phyloP scores from a whole-genome alignment of 169 alveolate genomes.

The Babesia bigemina region DNA sequence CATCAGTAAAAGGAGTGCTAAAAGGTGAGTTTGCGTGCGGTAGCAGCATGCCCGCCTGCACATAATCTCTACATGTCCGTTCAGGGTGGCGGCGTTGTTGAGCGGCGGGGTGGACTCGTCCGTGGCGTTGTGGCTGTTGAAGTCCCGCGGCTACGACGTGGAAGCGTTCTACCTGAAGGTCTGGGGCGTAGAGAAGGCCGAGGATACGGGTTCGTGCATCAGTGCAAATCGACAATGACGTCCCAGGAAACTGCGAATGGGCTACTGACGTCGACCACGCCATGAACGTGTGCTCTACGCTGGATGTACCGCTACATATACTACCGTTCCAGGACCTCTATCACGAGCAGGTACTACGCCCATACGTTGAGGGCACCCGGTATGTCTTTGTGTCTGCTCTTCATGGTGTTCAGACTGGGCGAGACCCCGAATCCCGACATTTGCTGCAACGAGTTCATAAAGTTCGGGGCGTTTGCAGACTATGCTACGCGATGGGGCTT shows the following conservation, averaged over 20 bases:
- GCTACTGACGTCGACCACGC: slow-evolving; percentile 62
- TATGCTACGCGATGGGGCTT: slow-evolving; percentile 61
- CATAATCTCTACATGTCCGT: neutral
- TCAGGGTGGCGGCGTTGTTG: slow-evolving; percentile 68
- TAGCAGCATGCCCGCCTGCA: neutral
- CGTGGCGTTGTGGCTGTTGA: slow-evolving; percentile 69
- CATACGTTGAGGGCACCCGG: slow-evolving; percentile 55
- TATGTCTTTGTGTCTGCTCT: neutral
- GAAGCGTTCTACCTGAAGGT: slow-evolving; percentile 73
- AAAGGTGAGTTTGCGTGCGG: slow-evolving; percentile 6
- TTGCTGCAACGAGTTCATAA: slow-evolving; percentile 70
- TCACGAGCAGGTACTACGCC: slow-evolving; percentile 56
- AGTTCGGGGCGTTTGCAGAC: slow-evolving; percentile 73
- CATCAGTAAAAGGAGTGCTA: neutral
- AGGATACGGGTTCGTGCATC: slow-evolving; percentile 24
- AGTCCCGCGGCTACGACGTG: slow-evolving; percentile 69
- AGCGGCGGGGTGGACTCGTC: slow-evolving; percentile 83
- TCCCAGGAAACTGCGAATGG: slow-evolving; percentile 62
- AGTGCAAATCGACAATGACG: neutral
- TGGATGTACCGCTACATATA: slow-evolving; percentile 66
- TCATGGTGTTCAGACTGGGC: slow-evolving; percentile 53
- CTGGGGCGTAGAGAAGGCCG: slow-evolving; percentile 31
- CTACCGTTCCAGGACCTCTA: slow-evolving; percentile 73
- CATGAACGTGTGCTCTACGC: slow-evolving; percentile 35
- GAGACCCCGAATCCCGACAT: slow-evolving; percentile 80